Evolutionary conservation across 1,284 basidiomycete genomes (phyloP), one percentile per base, ranked within the genome.

Genomic region (Exsudoporus floridanus): DNA sequence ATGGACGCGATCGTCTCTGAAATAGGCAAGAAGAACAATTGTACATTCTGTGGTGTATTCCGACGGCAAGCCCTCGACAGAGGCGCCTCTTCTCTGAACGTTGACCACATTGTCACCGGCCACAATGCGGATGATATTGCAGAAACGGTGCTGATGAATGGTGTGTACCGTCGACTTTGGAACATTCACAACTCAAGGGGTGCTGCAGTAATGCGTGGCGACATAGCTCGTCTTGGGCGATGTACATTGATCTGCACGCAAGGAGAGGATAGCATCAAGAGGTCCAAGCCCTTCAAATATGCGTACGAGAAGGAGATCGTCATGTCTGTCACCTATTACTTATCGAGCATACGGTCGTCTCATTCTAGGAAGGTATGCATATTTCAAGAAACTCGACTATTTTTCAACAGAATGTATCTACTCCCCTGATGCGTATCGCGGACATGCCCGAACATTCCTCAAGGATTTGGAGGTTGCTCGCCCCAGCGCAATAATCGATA

Each of bases 231-330:
- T 28, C 78, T 99, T 6, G 92, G 92, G 14, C 81, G 96, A 47
- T 99, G 96, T 71, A 99, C 96, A 0, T 81, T 88, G 41, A 96
- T 99, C 53, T 94, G 92, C 49, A 95, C 95, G 0, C 86, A 93
- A 65, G 90, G 91, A 34, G 93, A 95, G 69, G 92, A 95, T 65
- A 96, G 93, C 0, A 98, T 99, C 69, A 92, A 88, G 70, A 83
- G 97, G 42, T 95, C 92, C 55, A 99, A 99, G 74, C 96, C 96
- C 4, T 99, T 99, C 82, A 99, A 98, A 72, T 95, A 98, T 65
- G 90, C 94, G 0, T 99, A 99, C 67, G 97, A 99, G 74, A 99
- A 99, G 75, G 96, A 99, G 73, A 99, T 99, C 41, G 96, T 99
- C 59, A 98, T 99, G 95, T 92, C 60, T 58, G 83, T 72, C 8